Evolutionary conservation across 768 basidiomycete genomes (phyloP).

Genomic region (Coprinopsis sp.): DNA sequence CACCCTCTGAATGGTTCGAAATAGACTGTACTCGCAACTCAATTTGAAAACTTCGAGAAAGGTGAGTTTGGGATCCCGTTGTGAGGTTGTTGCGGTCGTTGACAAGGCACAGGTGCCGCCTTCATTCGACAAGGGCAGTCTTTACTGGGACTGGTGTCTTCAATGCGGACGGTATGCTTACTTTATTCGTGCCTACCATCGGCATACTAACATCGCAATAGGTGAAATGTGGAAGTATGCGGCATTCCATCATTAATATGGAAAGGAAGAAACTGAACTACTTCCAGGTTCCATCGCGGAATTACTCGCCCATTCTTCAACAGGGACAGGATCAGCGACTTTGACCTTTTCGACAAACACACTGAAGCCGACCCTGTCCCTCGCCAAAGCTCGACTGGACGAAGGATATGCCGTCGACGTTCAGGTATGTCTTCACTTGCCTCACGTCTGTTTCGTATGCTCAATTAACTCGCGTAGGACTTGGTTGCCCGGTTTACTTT

Average conservation of each 20-base stretch:
- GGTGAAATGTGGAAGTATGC: constrained; percentile 12
- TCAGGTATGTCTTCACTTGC: constrained; percentile 34
- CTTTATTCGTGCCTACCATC: background rate
- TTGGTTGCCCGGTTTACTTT: constrained; percentile 21
- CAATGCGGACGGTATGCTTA: constrained; percentile 50
- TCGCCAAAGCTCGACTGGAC: background rate
- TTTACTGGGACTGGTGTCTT: constrained; percentile 65
- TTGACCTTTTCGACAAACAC: constrained; percentile 56
- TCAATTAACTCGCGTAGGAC: background rate
- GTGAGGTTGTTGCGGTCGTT: background rate
- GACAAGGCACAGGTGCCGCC: constrained; percentile 33
- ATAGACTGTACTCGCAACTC: constrained; percentile 40
- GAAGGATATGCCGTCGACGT: constrained; percentile 54
- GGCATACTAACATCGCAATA: background rate
- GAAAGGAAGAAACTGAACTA: background rate
- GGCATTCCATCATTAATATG: no score
- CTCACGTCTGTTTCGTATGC: background rate
- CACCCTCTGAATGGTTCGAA: background rate
- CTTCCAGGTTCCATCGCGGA: constrained; percentile 48
- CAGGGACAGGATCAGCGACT: constrained; percentile 53
- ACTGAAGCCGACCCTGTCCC: constrained; percentile 38
- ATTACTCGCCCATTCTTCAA: constrained; percentile 70
- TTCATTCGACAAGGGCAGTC: constrained; percentile 26
- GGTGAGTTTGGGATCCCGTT: constrained; percentile 26
- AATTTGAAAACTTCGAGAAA: constrained; percentile 58